These are phyloP conservation scores for Mytilinidion resinicola DNA, from an alignment of 495 filamentous ascomycete genomes.

Conservation along the genomic window DNA sequence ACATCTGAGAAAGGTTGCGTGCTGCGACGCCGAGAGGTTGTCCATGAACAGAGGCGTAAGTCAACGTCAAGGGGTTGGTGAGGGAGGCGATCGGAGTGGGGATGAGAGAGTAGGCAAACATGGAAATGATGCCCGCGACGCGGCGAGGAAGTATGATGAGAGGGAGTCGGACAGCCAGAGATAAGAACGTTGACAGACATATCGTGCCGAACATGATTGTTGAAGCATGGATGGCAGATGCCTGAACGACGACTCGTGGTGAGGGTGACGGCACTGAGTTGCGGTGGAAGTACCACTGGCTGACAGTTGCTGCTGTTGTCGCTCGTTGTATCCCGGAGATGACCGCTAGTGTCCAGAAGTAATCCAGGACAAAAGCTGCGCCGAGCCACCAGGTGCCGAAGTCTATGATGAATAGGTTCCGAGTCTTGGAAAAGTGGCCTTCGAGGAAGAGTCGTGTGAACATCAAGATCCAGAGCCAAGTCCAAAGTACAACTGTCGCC, in stretches of 20 bases:
- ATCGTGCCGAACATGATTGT: conserved; percentile 91
- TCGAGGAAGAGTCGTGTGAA: conserved; percentile 91
- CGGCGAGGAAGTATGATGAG: conserved; percentile 76
- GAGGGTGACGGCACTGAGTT: conserved; percentile 69
- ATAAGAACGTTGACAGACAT: conserved; percentile 73
- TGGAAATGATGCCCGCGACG: conserved; percentile 52
- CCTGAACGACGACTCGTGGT: conserved; percentile 70
- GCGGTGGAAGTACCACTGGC: conserved; percentile 98
- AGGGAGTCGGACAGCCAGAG: conserved; percentile 76
- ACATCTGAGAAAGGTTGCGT: conserved; percentile 67
- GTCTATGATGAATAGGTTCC: conserved; percentile 63
- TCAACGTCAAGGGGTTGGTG: conserved; percentile 84
- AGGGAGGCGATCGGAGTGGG: conserved; percentile 77
- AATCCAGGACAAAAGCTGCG: conserved; percentile 82
- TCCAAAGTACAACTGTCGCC: conserved; percentile 72
- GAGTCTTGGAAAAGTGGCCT: conserved; percentile 57
- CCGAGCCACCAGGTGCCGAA: conserved; percentile 87
- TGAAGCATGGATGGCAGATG: conserved; percentile 70
- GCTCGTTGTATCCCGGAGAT: conserved; percentile 80
- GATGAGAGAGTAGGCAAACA: conserved; percentile 67
- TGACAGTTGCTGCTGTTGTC: conserved; percentile 89
- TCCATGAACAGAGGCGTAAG: conserved; percentile 91
- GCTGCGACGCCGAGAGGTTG: conserved; percentile 70
- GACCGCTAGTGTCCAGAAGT: conserved; percentile 87
- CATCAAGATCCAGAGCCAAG: conserved; percentile 95